A percentile compares a stretch with the other conserved stretches of the same genome.
Evolutionary conservation across 306 rosid genomes (phyloP).

Genomic region (Echinosophora koreensis): DNA sequence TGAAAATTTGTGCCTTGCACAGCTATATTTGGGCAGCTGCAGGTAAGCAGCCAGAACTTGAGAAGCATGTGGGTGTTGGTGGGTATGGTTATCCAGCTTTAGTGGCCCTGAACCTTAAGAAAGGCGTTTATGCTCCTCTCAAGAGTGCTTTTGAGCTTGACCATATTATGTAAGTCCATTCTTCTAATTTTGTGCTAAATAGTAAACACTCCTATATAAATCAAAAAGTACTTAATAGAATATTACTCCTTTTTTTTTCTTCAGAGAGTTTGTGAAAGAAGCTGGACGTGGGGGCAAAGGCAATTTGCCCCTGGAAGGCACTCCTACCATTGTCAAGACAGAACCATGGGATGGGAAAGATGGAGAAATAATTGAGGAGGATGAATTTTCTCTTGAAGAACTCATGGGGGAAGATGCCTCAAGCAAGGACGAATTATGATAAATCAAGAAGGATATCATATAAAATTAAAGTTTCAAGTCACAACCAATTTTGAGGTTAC

Average conservation of each 20-base stretch:
- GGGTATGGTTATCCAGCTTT: conserved; percentile 99
- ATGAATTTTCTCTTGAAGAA: conserved; percentile 96
- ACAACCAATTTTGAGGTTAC: conserved; percentile 39
- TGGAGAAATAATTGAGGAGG: conserved; percentile 90
- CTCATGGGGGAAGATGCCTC: conserved; percentile 85
- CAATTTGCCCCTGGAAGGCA: conserved; percentile 73
- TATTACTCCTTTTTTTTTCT: conserved; percentile 36
- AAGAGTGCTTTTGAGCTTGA: conserved; percentile 95
- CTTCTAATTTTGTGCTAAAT: conserved; percentile 24
- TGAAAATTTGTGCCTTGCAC: conserved; percentile 38
- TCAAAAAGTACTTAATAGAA: conserved; percentile 23
- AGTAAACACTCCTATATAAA: conserved; percentile 16
- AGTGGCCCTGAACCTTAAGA: conserved; percentile 90
- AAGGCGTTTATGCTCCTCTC: conserved; percentile 92
- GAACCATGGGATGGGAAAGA: conserved; percentile 98
- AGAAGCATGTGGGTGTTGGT: conserved; percentile 90
- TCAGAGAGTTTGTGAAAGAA: conserved; percentile 88
- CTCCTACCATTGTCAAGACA: conserved; percentile 71
- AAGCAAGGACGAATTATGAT: conserved; percentile 74
- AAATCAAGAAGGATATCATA: background rate
- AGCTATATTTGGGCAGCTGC: conserved; percentile 97
- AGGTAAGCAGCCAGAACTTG: conserved; percentile 91
- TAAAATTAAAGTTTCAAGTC: conserved; percentile 37
- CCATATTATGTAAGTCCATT: conserved; percentile 72
- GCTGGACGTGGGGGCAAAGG: conserved; percentile 96